phyloP scores from a whole-genome alignment of 2,329 filamentous ascomycete species.

The Meredithiella fracta region DNA sequence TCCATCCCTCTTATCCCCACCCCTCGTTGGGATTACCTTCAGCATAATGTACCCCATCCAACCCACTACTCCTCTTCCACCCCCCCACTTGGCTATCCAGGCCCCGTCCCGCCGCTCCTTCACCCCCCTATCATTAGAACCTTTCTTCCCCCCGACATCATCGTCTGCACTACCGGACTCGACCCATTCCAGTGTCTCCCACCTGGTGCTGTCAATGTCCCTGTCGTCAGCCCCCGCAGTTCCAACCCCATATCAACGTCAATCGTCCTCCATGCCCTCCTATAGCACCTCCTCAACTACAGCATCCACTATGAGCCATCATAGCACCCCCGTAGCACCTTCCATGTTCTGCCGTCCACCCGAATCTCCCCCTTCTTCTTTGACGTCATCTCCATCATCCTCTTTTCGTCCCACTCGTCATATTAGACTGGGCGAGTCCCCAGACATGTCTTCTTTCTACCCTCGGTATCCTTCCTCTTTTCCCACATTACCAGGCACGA shows the following conservation, averaged over 20 bases:
- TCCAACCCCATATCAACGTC: not conserved
- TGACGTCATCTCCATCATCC: not conserved
- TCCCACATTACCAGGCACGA: not conserved
- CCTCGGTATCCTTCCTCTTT: conserved; percentile 1
- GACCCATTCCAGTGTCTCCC: not conserved
- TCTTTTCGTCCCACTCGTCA: not conserved
- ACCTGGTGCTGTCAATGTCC: not conserved
- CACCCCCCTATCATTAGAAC: not conserved
- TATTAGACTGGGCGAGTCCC: not conserved
- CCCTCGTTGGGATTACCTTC: not conserved
- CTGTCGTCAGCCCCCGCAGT: not conserved
- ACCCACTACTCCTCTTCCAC: not conserved
- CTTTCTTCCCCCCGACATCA: not conserved
- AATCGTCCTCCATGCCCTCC: not conserved
- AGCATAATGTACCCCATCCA: not conserved
- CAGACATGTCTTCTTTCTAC: conserved; percentile 1
- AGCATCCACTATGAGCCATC: not conserved
- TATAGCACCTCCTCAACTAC: not conserved
- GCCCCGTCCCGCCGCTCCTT: not conserved
- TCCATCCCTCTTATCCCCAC: not conserved
- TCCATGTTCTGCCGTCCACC: not conserved
- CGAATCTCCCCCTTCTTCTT: not conserved
- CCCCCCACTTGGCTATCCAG: not conserved
- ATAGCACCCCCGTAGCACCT: not conserved
- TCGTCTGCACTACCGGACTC: not conserved